A percentile compares a stretch with the other conserved stretches of the same genome.
Evolutionary conservation across 129 eudicot genomes (phyloP).

Genomic region (Gnaphalium uliginosum): DNA sequence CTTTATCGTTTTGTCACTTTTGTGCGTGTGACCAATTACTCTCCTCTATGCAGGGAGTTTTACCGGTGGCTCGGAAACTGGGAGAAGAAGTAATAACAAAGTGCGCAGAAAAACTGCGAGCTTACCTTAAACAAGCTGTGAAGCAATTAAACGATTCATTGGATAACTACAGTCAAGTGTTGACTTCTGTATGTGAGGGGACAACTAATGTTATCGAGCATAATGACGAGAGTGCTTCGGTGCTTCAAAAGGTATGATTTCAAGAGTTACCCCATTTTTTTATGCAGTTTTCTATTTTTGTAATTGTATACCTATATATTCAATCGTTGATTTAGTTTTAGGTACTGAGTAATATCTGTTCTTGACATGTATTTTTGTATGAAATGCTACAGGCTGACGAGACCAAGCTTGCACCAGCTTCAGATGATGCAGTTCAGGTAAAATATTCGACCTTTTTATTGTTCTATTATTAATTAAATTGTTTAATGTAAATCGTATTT

Average conservation of each 20-base stretch:
- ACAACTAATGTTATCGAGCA: slow-evolving; percentile 30
- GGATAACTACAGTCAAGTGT: slow-evolving; percentile 54
- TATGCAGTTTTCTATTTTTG: not conserved
- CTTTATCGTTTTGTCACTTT: not conserved
- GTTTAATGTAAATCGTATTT: not conserved
- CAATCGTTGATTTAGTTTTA: not conserved
- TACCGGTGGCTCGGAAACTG: slow-evolving; percentile 57
- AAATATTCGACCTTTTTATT: not conserved
- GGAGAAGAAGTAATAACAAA: slow-evolving; percentile 56
- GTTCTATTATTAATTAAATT: not conserved
- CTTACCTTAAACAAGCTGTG: slow-evolving; percentile 46
- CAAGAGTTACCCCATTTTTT: not conserved
- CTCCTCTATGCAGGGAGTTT: slow-evolving; percentile 46
- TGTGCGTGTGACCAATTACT: not conserved
- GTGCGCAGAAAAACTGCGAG: slow-evolving; percentile 60
- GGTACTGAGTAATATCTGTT: not conserved
- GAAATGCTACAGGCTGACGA: slow-evolving; percentile 37
- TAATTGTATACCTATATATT: not conserved
- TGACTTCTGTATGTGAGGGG: slow-evolving; percentile 51
- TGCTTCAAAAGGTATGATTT: slow-evolving; percentile 44
- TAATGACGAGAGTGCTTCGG: slow-evolving; percentile 40
- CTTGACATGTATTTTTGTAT: slow-evolving; percentile 9
- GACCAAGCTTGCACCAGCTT: slow-evolving; percentile 33
- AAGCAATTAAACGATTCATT: slow-evolving; percentile 42
- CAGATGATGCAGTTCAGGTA: slow-evolving; percentile 41